Conservation (phyloP, 164 flowering plant genomes). For the Vitis labrusca region DNA sequence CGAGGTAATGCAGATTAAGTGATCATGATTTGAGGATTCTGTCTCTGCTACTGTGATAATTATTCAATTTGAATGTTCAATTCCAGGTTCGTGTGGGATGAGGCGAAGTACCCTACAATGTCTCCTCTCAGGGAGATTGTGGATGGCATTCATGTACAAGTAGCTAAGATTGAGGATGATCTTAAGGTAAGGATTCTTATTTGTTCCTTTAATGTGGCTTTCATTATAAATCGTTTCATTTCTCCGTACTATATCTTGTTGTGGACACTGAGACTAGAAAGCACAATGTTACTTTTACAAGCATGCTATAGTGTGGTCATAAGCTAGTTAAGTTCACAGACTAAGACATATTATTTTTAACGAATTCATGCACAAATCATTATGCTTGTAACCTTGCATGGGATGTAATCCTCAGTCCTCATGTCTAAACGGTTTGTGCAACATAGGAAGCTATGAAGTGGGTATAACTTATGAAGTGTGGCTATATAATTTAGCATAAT, state of each 20-base stretch:
- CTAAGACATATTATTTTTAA: too few relatives aligned
- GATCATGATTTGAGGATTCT: neutral
- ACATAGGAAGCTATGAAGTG: neutral
- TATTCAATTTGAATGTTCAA: neutral
- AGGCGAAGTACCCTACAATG: slow-evolving; percentile 89
- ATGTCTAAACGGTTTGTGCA: neutral
- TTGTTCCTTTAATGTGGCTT: too few relatives aligned
- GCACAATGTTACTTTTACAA: too few relatives aligned
- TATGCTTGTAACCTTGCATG: too few relatives aligned
- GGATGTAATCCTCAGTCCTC: neutral
- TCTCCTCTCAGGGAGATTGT: slow-evolving; percentile 81
- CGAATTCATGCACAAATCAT: too few relatives aligned
- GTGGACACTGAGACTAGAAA: too few relatives aligned
- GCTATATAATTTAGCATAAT: neutral
- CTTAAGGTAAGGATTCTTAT: slow-evolving; percentile 54
- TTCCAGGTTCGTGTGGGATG: slow-evolving; percentile 91
- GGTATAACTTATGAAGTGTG: neutral
- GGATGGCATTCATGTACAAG: slow-evolving; percentile 69
- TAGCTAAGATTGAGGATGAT: slow-evolving; percentile 92
- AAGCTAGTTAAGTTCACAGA: too few relatives aligned
- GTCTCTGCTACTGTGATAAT: too few relatives aligned
- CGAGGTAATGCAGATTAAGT: slow-evolving; percentile 42
- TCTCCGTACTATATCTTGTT: too few relatives aligned
- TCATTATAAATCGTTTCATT: too few relatives aligned
- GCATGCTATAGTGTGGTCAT: too few relatives aligned